Evolutionary conservation across 2,329 filamentous ascomycete genomes (phyloP).

Genomic region (Phyllosticta capitalensis): DNA sequence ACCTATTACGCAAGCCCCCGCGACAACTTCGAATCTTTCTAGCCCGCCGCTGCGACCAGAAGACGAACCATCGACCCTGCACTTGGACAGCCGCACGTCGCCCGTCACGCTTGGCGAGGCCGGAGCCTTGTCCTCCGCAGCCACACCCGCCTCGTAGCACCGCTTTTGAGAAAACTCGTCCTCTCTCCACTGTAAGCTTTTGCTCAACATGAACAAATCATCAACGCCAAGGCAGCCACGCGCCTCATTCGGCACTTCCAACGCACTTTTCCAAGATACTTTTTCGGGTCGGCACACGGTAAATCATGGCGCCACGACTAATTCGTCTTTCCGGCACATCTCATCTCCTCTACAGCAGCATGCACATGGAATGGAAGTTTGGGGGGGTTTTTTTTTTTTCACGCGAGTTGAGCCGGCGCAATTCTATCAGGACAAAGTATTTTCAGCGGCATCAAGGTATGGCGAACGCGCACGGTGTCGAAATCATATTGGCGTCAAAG

Average conservation of each 20-base stretch:
- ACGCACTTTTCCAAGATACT: background rate
- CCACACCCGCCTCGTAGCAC: background rate
- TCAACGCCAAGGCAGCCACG: background rate
- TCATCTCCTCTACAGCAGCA: background rate
- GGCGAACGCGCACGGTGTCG: background rate
- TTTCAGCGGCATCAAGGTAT: background rate
- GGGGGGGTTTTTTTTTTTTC: too few relatives aligned
- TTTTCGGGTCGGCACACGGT: background rate
- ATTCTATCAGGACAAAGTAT: background rate
- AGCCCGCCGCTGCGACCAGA: constrained; percentile 14
- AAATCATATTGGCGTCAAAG: too few relatives aligned
- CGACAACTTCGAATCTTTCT: constrained; percentile 19
- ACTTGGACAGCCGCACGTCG: background rate
- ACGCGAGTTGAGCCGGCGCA: background rate
- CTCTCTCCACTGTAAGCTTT: background rate
- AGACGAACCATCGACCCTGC: background rate
- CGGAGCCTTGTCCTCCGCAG: background rate
- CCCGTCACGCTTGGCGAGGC: constrained; percentile 1
- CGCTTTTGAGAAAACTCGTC: background rate
- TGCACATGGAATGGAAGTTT: background rate
- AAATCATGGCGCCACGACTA: background rate
- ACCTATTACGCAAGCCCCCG: constrained; percentile 23
- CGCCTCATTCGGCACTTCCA: background rate
- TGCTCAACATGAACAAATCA: background rate
- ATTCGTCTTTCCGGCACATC: background rate